Evolutionary conservation across 441 rosid species (phyloP).

Genomic region (Populus hybrid): DNA sequence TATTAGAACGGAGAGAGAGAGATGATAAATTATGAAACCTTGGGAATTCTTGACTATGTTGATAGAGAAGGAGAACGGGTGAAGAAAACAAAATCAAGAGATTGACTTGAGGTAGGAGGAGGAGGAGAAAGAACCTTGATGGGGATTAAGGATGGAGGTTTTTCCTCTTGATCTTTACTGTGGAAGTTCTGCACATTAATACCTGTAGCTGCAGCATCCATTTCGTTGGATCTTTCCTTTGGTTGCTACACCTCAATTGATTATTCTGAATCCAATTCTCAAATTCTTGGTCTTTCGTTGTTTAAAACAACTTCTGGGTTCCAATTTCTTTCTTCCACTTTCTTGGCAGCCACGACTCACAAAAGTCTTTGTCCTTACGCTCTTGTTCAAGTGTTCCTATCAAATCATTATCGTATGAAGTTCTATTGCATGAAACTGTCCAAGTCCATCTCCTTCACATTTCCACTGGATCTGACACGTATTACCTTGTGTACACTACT

Average conservation of each 20-base stretch:
- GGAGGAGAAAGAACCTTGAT: constrained; percentile 28
- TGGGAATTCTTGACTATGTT: no score
- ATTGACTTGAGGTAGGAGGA: neutral
- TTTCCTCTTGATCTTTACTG: constrained; percentile 27
- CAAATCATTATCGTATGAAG: neutral
- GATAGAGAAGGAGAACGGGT: neutral
- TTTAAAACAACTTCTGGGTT: neutral
- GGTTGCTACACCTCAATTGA: neutral
- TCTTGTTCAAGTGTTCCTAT: neutral
- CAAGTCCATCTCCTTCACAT: neutral
- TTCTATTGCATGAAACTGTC: neutral
- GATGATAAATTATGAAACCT: no score
- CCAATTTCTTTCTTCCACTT: neutral
- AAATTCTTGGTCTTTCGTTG: constrained; percentile 2
- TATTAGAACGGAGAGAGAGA: neutral
- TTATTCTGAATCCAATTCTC: neutral
- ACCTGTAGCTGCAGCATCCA: neutral
- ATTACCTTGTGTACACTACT: neutral
- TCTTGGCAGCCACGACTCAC: constrained; percentile 11
- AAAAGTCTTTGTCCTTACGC: neutral
- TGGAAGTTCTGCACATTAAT: constrained; percentile 26
- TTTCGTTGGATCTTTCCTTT: constrained; percentile 19
- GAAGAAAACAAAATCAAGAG: neutral
- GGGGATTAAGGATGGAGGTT: constrained; percentile 28
- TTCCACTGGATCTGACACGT: neutral